These are phyloP conservation scores for Boletales sp. DNA, from an alignment of 768 basidiomycete species.

Conservation along the genomic window DNA sequence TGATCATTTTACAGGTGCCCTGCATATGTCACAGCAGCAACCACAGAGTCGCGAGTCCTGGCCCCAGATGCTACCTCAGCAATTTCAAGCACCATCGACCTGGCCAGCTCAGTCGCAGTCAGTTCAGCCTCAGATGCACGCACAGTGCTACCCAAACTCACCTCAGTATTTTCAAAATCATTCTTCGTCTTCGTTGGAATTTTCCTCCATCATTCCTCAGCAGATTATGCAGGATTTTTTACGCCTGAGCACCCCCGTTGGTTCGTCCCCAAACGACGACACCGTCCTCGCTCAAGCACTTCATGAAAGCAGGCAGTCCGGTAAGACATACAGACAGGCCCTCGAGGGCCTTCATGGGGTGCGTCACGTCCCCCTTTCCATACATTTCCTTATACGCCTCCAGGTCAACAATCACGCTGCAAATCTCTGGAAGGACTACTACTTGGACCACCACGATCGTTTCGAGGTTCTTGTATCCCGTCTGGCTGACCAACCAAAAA, in stretches of 20 bases:
- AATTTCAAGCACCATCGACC: conserved; percentile 25
- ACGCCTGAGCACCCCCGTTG: conserved; percentile 51
- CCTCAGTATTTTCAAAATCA: conserved; percentile 23
- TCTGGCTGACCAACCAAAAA: conserved; percentile 23
- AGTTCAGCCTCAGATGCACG: conserved; percentile 26
- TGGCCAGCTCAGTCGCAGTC: conserved; percentile 32
- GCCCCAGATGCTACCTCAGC: conserved; percentile 25
- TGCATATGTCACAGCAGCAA: conserved; percentile 17
- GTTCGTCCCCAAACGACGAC: conserved; percentile 51
- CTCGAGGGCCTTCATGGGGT: conserved; percentile 68
- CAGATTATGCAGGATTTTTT: conserved; percentile 58
- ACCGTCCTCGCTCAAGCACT: conserved; percentile 51
- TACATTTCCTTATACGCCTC: conserved; percentile 1
- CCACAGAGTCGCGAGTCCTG: conserved; percentile 19
- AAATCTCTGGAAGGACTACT: conserved; percentile 78
- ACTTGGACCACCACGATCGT: conserved; percentile 62
- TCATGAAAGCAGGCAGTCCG: conserved; percentile 34
- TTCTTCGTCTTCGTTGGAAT: conserved; percentile 23
- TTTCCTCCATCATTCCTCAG: conserved; percentile 39
- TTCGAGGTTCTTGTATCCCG: conserved; percentile 42
- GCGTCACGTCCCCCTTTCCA: conserved; percentile 22
- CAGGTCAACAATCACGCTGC: conserved; percentile 47
- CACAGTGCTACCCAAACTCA: conserved; percentile 14
- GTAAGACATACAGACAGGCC: conserved; percentile 57
- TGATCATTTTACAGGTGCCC: conserved; percentile 15